Conservation (phyloP, 495 filamentous ascomycete species). For the Neurospora sp. region DNA sequence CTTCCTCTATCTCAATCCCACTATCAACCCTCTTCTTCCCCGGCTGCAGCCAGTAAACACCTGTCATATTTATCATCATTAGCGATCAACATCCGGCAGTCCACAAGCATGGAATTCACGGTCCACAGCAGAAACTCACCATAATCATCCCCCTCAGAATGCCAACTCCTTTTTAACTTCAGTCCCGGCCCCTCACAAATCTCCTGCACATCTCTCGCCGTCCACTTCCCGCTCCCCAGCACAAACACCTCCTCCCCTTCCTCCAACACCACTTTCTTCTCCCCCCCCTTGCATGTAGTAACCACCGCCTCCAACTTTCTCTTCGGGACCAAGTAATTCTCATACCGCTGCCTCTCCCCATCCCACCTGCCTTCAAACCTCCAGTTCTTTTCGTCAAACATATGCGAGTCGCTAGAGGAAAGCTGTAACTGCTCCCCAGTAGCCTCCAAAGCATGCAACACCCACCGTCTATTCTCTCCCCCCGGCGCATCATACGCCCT, state of each 20-base stretch:
- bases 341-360: conserved; percentile 1
- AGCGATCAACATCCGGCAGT: background rate
- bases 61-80: background rate
- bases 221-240: conserved; percentile 9
- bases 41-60: conserved; percentile 8
- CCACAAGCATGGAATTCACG: background rate
- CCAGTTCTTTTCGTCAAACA: conserved; percentile 4
- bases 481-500: conserved; percentile 3
- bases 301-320: background rate
- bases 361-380: conserved; percentile 6
- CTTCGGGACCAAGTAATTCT: conserved; percentile 3
- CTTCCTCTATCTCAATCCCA: conserved; percentile 1
- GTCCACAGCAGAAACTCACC: no score
- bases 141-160: conserved; percentile 4
- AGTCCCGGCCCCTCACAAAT: conserved; percentile 1
- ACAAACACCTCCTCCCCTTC: conserved; percentile 3
- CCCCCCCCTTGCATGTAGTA: background rate
- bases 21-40: conserved; percentile 2
- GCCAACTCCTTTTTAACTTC: background rate
- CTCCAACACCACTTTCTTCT: background rate
- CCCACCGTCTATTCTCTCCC: conserved; percentile 4
- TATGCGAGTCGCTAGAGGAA: no score
- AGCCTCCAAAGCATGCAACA: conserved; percentile 2
- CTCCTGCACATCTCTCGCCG: background rate
- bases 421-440: background rate